These are phyloP conservation scores for Ceriops tagal DNA, from an alignment of 345 rosid species.

Conservation along the genomic window DNA sequence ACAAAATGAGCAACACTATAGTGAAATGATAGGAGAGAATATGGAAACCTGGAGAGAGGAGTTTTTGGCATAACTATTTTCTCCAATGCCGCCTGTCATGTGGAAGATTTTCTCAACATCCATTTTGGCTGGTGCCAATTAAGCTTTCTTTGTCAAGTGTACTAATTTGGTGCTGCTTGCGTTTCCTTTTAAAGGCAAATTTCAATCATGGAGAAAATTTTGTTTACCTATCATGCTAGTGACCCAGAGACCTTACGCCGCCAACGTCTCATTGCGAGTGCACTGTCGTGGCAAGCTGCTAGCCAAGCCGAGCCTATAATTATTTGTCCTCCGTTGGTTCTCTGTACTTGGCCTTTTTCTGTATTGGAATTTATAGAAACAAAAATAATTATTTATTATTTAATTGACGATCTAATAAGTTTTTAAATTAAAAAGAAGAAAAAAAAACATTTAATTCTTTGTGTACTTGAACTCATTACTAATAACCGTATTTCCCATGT, in stretches of 20 bases:
- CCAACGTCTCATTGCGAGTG: background rate
- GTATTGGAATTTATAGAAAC: no score
- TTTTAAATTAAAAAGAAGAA: no score
- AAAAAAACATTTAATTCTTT: no score
- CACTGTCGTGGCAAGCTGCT: background rate
- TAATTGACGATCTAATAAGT: no score
- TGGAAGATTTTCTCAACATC: constrained; percentile 35
- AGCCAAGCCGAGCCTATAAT: background rate
- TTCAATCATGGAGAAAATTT: constrained; percentile 8
- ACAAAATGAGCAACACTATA: background rate
- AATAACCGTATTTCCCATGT: no score
- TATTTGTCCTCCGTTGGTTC: no score
- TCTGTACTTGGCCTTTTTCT: no score
- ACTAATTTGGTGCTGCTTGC: background rate
- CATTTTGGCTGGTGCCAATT: constrained; percentile 12
- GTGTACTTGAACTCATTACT: no score
- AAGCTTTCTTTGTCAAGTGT: background rate
- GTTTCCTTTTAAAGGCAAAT: constrained; percentile 11
- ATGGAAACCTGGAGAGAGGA: constrained; percentile 55
- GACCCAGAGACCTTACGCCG: background rate
- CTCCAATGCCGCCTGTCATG: constrained; percentile 57
- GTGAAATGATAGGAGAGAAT: background rate
- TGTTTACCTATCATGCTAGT: background rate
- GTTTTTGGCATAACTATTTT: constrained; percentile 68
- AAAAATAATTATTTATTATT: no score